Base-by-base conservation (phyloP, 139 green algal genomes). In the Asterochloris erici region DNA sequence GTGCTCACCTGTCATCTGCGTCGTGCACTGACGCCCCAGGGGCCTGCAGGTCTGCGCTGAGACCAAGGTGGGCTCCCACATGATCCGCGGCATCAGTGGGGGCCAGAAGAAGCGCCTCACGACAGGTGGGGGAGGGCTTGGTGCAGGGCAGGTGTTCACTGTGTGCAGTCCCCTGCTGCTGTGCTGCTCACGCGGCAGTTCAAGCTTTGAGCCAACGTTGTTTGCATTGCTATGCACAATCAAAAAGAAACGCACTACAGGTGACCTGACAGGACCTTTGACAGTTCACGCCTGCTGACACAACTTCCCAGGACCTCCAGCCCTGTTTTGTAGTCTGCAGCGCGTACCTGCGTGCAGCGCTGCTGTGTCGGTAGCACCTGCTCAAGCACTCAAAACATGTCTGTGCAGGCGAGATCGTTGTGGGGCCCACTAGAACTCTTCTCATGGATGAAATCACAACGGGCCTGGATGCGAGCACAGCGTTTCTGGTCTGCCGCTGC, bases 361-460 rank as follows among this genome's bases (percentile, higher is more conserved):
- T 73, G 66, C 23, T 73, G 4, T 26, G 9, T 73, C 2, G 19
- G 6, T 2, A 26, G 66, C 23, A 73, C 21, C 66, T 73, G 66
- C 66, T 24, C 21, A 24, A 26, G 23, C 23, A 21, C 66, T 24
- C 21, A 26, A 70, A 73, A 4, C 21, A 73, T 24, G 66, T 74
- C 19, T 62, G 14, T 68, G 27, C 69, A 84, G 86, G 84, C 23
- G 92, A 96, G 89, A 94, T 93, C 86, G 84, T 95, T 10, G 92
- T 94, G 54, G 88, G 87, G 0, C 85, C 86, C 11, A 75, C 74
- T 12, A 77, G 79, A 12, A 81, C 85, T 29, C 63, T 92, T 47
- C 85, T 93, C 77, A 83, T 89, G 77, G 89, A 90, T 4, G n/a
- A 77, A 24, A 38, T 77, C 66, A 71, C 19, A 21, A 71, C 66